Evolutionary conservation across 768 basidiomycete genomes (phyloP), one percentile per base, ranked within the genome.

Genomic region (Scleroderma bovista): DNA sequence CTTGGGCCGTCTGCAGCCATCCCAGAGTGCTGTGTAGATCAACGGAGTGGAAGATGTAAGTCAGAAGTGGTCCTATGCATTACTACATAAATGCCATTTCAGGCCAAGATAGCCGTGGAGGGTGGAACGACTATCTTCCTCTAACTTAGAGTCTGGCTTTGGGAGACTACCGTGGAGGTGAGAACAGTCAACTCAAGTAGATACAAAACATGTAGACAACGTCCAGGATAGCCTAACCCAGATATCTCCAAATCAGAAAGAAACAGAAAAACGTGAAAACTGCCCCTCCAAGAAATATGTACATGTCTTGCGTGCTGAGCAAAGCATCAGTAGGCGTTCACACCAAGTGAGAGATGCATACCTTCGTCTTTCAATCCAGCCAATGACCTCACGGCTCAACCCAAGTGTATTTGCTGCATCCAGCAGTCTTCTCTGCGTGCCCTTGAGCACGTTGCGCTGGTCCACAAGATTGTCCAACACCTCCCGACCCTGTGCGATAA

Each of bases 301-400:
- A 94, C 75, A 86, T 91, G 63, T 99, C 95, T 64, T 95, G 94
- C 38, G 86, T 93, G 63, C 94, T 95, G 64, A 10, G 38, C 31
- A 22, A 9, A 9, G 26, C 9, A 9, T 29, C 26, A 29, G 26
- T 4, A 29, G 5, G 26, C 9, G 26, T 29, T 29, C 26, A 29
- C 9, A 29, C 4, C 36, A 26, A 2, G 34, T 20, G 15, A 45
- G 40, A 46, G 38, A 16, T 24, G 51, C 53, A 53, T 54, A 92
- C 93, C 91, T 96, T 67, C 96, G 75, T 54, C 84, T 79, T 63
- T 99, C 96, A 56, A 99, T 94, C 92, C 94, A 99, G 7, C 89
- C 85, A 66, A 99, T 97, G 31, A 95, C 94, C 63, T 95, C 80
- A 52, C 93, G 77, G 66, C 93, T 93, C 63, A 98, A 70, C 0